A percentile compares a stretch with the other conserved stretches of the same genome.
Evolutionary conservation across 176 grass and related monocot genomes (phyloP).

Genomic region (Carex littledalei): DNA sequence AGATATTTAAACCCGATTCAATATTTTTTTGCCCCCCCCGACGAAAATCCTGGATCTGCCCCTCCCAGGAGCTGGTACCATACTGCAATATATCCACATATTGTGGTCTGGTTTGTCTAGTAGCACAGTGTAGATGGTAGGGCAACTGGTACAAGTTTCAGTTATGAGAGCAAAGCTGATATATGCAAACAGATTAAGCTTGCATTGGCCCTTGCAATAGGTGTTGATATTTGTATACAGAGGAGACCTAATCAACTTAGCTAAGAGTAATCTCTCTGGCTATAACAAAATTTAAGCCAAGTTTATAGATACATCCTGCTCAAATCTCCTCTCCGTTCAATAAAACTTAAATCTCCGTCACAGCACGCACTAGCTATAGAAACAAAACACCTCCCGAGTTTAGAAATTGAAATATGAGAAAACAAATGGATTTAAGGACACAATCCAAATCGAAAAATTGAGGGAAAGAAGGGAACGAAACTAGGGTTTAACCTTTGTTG

Average conservation of each 20-base stretch:
- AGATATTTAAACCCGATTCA: too few species aligned
- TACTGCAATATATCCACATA: too few species aligned
- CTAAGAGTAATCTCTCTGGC: not conserved
- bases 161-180: not conserved
- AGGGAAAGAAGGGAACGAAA: not conserved
- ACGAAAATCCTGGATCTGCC: too few species aligned
- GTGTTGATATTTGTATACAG: not conserved
- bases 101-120: not conserved
- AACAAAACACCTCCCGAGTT: too few species aligned
- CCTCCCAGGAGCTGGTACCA: not conserved
- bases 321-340: too few species aligned
- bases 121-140: not conserved
- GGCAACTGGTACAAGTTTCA: not conserved
- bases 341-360: too few species aligned
- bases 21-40: too few species aligned
- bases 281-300: too few species aligned
- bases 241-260: not conserved
- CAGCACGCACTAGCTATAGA: too few species aligned
- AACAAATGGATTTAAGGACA: not conserved
- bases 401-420: not conserved
- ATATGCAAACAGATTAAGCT: not conserved
- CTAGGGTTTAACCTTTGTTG: slow-evolving; percentile 39
- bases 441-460: not conserved
- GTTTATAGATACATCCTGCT: not conserved
- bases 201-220: not conserved